Base-by-base conservation (phyloP, 2,329 filamentous ascomycete genomes). In the Beauveria australis region DNA sequence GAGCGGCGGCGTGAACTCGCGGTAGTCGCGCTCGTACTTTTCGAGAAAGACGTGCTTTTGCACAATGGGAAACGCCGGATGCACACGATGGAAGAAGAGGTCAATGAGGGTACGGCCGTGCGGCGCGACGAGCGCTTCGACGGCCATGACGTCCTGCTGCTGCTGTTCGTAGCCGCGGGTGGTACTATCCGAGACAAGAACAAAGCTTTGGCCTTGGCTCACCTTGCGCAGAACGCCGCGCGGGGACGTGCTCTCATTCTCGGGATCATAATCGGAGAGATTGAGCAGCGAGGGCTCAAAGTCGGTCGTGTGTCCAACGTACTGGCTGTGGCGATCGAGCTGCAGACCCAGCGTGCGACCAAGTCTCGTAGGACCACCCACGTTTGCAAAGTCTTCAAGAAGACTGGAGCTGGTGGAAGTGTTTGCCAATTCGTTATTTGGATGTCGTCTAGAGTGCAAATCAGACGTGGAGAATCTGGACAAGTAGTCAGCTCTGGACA, bases 231-330 rank as follows among this genome's bases (percentile, higher is more conserved):
- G 81, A 5, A 81, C 85, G 33, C 85, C 85, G 66, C 85, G 78
- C 44, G 88, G 83, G 61, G 91, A 80, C 24, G 89, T 82, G 69
- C 88, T 92, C 75, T 93, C 89, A 76, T 92, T 89, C 70, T 89
- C 87, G 33, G 86, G 87, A 74, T 93, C 89, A 72, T 92, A 92
- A 6, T 86, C 81, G 24, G 89, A 92, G 24, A 93, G 80, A 67
- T 90, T 89, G 73, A 93, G 90, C 59, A 94, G 79, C n/a, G 87
- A 87, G 18, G 89, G 88, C 71, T 94, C 90, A 70, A 92, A 91
- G 67, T 92, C 89, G 55, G 89, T 92, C 55, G 89, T 93, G 61
- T 88, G 84, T 28, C 90, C 90, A 67, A 94, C 90, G 70, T 93
- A 91, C 74, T 91, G 88, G 75, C 89, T 91, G 72, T 89, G 91